Evolutionary conservation across 352 stramenopile species (phyloP), one percentile per base, ranked within the genome.

Genomic region (Phytophthora pisi): DNA sequence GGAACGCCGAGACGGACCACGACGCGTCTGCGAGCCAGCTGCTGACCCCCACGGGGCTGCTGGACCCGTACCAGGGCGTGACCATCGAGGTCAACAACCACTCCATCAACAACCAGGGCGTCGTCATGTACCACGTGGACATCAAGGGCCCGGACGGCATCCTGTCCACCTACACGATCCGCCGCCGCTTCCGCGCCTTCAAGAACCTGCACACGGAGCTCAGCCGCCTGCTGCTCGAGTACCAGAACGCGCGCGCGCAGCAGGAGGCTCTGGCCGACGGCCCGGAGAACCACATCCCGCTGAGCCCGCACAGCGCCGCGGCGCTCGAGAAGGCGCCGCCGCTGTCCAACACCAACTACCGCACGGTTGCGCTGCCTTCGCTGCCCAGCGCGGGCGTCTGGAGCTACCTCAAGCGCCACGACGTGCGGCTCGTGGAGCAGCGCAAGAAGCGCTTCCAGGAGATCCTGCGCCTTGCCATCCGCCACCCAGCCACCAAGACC

Each of bases 81-180:
- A 77, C 66, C 0, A 61, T 93, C n/a, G 83, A 89, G 24, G 83
- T 93, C 2, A 90, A 82, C 30, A 85, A 77, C 51, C 88, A 90
- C 69, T 90, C 81, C 11, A 84, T 90, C 51, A 88, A 86, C 30
- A 84, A 78, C 45, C 83, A 93, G 68, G 88, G 88, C 57, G 82
- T 90, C 10, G 88, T 96, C 57, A 93, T 96, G 84, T 96, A 96
- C 63, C 88, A 96, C 70, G 86, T 96, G 52, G 88, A 96, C 55
- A 92, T 96, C 47, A 90, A 92, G 62, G 84, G 83, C 8, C 86
- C 86, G 0, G 75, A 93, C 30, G 85, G 85, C 0, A 69, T 93
- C 51, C 65, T 95, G 11, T 91, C 83, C 40, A 92, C 88, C 4
- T 96, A 96, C 79, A 96, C 88, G 5, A 96, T 96, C 68, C 86